A percentile compares a stretch with the other conserved stretches of the same genome.
Conservation (phyloP, 2,329 filamentous ascomycete genomes). For the Phyllosticta ampelicida region DNA sequence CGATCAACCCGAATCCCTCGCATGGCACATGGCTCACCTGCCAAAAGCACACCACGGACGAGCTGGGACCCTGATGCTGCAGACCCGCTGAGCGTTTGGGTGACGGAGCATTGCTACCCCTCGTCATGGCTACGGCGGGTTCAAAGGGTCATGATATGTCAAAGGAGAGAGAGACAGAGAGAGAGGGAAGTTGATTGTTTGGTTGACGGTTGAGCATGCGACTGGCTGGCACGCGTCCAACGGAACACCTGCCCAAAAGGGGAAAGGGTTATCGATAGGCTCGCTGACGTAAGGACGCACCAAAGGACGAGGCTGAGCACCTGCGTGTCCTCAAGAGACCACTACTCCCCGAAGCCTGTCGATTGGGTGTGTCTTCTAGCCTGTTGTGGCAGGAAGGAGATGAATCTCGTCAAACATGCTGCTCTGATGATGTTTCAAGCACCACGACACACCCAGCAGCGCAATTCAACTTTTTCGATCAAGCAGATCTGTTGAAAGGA, state of each 20-base stretch:
- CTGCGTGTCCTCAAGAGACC: too few species aligned
- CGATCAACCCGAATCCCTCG: background rate
- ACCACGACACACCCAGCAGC: too few species aligned
- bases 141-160: background rate
- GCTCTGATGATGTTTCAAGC: too few species aligned
- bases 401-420: too few species aligned
- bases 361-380: too few species aligned
- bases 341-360: too few species aligned
- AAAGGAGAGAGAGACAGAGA: background rate
- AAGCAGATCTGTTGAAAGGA: too few species aligned
- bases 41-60: slow-evolving; percentile 7
- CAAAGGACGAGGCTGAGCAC: too few species aligned
- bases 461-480: too few species aligned
- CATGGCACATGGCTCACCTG: slow-evolving; percentile 3
- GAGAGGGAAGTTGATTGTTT: background rate
- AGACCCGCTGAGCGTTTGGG: slow-evolving; percentile 4
- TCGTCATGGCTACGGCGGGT: background rate
- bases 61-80: slow-evolving; percentile 5
- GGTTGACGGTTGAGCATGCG: background rate
- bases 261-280: background rate
- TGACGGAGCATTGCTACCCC: background rate
- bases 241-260: background rate
- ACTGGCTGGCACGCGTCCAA: background rate
- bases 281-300: background rate
- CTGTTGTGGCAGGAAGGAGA: too few species aligned